A percentile compares a stretch with the other conserved stretches of the same genome.
Evolutionary conservation across 2,329 filamentous ascomycete genomes (phyloP).

Genomic region (Acephala macrosclerotiorum): DNA sequence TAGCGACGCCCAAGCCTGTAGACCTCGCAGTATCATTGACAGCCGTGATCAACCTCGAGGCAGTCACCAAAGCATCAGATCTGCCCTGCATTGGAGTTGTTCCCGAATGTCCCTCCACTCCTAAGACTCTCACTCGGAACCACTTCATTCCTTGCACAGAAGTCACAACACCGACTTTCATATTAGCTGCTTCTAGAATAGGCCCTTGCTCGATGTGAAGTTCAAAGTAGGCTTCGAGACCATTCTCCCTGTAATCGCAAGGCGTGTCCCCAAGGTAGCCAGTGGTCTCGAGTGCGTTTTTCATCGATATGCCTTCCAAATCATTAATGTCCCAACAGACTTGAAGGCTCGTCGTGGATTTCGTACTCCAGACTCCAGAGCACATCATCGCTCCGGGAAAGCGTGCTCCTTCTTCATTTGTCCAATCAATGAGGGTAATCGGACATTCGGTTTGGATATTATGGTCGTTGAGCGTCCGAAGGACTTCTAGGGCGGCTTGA

Average conservation of each 20-base stretch:
- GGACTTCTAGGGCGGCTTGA: conserved; percentile 73
- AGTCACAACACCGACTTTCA: conserved; percentile 73
- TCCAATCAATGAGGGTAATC: conserved; percentile 53
- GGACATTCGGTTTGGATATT: conserved; percentile 72
- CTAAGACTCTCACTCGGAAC: conserved; percentile 70
- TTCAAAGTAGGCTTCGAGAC: conserved; percentile 79
- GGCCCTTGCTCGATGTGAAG: conserved; percentile 78
- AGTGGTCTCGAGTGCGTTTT: conserved; percentile 64
- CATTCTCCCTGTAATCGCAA: conserved; percentile 63
- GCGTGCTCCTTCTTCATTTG: conserved; percentile 75
- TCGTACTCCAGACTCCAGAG: conserved; percentile 78
- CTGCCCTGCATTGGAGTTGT: conserved; percentile 58
- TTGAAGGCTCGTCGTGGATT: conserved; percentile 61
- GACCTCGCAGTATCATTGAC: conserved; percentile 32
- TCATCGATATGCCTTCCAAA: conserved; percentile 32
- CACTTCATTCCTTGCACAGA: conserved; percentile 72
- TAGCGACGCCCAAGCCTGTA: conserved; percentile 34
- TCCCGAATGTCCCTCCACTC: conserved; percentile 38
- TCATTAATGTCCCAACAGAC: conserved; percentile 67
- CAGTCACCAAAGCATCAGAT: conserved; percentile 68
- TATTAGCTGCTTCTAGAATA: conserved; percentile 67
- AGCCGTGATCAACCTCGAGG: conserved; percentile 34
- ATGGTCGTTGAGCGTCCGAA: conserved; percentile 71
- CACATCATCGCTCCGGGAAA: conserved; percentile 78
- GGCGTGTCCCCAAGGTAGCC: conserved; percentile 70